Evolutionary conservation across 2,329 filamentous ascomycete genomes (phyloP).

Genomic region (Trichoderma sp.): DNA sequence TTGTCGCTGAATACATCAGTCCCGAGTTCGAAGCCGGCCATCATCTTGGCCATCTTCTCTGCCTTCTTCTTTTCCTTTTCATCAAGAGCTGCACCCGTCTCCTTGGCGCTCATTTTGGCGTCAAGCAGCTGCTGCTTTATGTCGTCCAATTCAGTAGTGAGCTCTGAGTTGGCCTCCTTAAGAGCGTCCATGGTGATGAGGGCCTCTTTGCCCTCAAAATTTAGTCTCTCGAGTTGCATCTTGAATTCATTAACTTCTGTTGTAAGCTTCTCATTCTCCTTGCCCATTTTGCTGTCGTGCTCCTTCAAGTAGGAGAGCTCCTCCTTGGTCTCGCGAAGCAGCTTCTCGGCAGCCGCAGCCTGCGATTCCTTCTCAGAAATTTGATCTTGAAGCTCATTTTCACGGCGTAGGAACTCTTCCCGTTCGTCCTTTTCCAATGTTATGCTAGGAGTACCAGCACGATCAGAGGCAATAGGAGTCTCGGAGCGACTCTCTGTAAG

Average conservation of each 20-base stretch:
- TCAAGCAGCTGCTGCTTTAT: conserved; percentile 95
- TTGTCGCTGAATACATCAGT: conserved; percentile 92
- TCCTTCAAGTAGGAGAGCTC: conserved; percentile 85
- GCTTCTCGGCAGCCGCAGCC: conserved; percentile 75
- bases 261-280: conserved; percentile 85
- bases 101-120: conserved; percentile 94
- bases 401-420: conserved; percentile 89
- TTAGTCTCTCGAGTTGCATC: conserved; percentile 94
- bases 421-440: conserved; percentile 93
- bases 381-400: conserved; percentile 97
- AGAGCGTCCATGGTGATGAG: conserved; percentile 96
- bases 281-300: conserved; percentile 75
- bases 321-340: conserved; percentile 77
- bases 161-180: conserved; percentile 91
- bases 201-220: conserved; percentile 94
- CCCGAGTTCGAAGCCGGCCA: conserved; percentile 95
- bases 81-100: conserved; percentile 83
- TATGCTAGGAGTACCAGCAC: conserved; percentile 82
- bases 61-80: conserved; percentile 99
- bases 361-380: conserved; percentile 87
- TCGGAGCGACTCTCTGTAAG: conserved; percentile 60
- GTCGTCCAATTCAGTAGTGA: conserved; percentile 88
- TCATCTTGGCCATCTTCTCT: conserved; percentile 99
- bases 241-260: conserved; percentile 88
- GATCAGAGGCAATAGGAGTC: conserved; percentile 68